phyloP scores from a whole-genome alignment of 139 green algal genomes.

The Auxenochlorella pyrenoidosa region DNA sequence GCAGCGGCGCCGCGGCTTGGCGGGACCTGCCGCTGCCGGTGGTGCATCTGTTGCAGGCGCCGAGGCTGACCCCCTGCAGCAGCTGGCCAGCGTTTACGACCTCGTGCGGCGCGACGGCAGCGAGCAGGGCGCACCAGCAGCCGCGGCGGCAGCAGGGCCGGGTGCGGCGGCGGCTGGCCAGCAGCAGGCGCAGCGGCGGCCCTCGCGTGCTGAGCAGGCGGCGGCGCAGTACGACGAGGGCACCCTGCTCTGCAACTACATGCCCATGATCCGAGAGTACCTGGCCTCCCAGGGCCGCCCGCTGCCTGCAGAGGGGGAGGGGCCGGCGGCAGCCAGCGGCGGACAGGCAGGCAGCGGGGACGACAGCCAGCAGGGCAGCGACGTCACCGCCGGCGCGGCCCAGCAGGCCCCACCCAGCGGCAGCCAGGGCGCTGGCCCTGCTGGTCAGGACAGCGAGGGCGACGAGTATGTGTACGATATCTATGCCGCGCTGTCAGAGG shows the following conservation, averaged over 20 bases:
- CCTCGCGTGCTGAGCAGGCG: conserved; percentile 7
- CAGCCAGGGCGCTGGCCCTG: background rate
- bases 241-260: conserved; percentile 43
- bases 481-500: conserved; percentile 31
- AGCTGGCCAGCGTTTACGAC: conserved; percentile 29
- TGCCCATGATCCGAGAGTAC: conserved; percentile 45
- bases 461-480: conserved; percentile 54
- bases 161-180: background rate
- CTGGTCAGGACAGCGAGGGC: background rate
- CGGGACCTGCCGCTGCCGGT: too few species aligned
- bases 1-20: conserved; percentile 12
- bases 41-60: too few species aligned
- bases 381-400: background rate
- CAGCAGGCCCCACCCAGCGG: background rate
- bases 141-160: background rate
- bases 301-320: background rate
- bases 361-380: background rate
- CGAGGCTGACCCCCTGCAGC: conserved; percentile 1
- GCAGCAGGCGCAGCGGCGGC: background rate
- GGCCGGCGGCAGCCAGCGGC: background rate
- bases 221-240: conserved; percentile 29
- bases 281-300: background rate
- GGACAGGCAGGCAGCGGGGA: background rate
- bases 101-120: conserved; percentile 25
- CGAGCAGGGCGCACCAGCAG: background rate